These are phyloP conservation scores for Porcisia hertigi DNA, from an alignment of 208 protist species.

Conservation along the genomic window DNA sequence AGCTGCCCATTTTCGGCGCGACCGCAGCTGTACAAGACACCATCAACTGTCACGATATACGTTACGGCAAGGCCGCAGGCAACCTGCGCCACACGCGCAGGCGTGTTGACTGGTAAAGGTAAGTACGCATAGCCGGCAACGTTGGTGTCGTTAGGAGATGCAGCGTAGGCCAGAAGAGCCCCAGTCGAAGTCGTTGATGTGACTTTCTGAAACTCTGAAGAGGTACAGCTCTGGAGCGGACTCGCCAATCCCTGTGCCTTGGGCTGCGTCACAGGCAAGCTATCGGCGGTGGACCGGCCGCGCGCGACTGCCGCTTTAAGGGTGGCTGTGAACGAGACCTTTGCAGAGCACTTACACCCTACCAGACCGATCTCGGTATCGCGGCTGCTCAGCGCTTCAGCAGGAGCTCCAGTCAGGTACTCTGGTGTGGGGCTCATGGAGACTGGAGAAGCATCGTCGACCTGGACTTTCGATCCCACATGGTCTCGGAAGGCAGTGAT, in stretches of 20 bases:
- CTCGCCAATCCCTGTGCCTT: not conserved
- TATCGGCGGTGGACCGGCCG: not conserved
- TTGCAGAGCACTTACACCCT: not conserved
- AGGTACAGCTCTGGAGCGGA: not conserved
- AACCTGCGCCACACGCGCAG: constrained; percentile 43
- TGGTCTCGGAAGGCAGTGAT: not conserved
- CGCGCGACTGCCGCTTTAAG: not conserved
- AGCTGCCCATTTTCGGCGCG: constrained; percentile 57
- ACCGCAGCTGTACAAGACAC: constrained; percentile 75
- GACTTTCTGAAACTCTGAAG: not conserved
- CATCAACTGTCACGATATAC: constrained; percentile 56
- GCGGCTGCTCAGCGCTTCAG: not conserved
- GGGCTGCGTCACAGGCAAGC: not conserved
- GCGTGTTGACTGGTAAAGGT: constrained; percentile 29
- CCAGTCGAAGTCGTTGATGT: not conserved
- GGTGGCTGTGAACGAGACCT: not conserved
- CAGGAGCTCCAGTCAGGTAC: not conserved
- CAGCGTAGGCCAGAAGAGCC: not conserved
- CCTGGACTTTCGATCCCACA: not conserved
- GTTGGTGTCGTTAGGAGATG: not conserved
- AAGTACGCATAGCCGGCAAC: constrained; percentile 18
- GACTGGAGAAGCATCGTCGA: not conserved
- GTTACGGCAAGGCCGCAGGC: constrained; percentile 67
- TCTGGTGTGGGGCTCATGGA: not conserved
- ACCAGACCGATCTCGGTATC: not conserved